phyloP scores from a whole-genome alignment of 2,329 filamentous ascomycete genomes.

The Taxawa tesnikishii region DNA sequence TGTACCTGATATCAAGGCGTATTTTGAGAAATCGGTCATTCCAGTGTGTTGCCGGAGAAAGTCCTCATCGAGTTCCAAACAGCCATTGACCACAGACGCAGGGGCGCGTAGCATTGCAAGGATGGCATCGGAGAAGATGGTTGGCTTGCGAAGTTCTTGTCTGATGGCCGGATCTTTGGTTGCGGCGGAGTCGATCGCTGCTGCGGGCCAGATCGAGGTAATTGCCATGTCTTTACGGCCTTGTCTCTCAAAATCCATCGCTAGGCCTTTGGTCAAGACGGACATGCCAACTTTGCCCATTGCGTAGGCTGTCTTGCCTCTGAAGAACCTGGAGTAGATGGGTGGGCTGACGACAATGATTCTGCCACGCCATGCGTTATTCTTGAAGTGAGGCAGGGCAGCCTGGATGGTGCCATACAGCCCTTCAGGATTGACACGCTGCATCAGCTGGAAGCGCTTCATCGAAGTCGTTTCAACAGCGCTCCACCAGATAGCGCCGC shows the following conservation, averaged over 20 bases:
- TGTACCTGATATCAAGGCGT: conserved; percentile 53
- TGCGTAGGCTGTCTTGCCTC: conserved; percentile 77
- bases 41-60: conserved; percentile 55
- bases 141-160: conserved; percentile 51
- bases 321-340: conserved; percentile 75
- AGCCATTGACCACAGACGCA: conserved; percentile 52
- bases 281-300: conserved; percentile 70
- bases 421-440: conserved; percentile 61
- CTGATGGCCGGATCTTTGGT: conserved; percentile 40
- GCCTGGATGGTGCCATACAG: conserved; percentile 63
- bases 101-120: conserved; percentile 56
- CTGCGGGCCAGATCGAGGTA: conserved; percentile 72
- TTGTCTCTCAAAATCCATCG: conserved; percentile 66
- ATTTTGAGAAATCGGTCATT: conserved; percentile 59
- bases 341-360: conserved; percentile 73
- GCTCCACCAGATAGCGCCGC: conserved; percentile 77
- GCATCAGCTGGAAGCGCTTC: conserved; percentile 49
- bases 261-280: conserved; percentile 67
- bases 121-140: conserved; percentile 71
- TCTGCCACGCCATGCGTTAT: conserved; percentile 37
- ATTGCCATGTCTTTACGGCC: conserved; percentile 58
- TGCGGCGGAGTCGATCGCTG: conserved; percentile 62
- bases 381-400: conserved; percentile 51
- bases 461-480: conserved; percentile 55
- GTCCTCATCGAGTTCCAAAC: conserved; percentile 66